phyloP scores from a whole-genome alignment of 192 early-diverging fungal species.

The Entomortierella parvispora region DNA sequence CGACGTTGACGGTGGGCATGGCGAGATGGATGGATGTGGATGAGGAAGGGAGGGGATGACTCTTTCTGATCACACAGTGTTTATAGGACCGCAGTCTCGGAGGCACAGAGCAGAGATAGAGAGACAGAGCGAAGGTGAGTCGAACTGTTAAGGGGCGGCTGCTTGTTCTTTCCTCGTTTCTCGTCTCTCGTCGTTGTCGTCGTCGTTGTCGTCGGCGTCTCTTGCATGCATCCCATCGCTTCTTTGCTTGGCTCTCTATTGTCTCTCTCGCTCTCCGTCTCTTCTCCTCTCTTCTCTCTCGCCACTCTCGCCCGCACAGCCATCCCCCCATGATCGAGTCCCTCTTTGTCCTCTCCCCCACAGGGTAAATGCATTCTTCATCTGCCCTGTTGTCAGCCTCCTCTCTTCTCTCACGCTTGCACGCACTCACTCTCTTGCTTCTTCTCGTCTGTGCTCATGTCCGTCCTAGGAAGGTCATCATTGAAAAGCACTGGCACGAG shows the following conservation, averaged over 20 bases:
- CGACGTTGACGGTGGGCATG: slow-evolving; percentile 98
- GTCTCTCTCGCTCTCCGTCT: too few species aligned
- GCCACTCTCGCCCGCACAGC: background rate
- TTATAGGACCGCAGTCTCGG: too few species aligned
- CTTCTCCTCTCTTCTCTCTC: too few species aligned
- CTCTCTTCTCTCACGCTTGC: background rate
- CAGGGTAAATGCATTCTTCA: slow-evolving; percentile 28
- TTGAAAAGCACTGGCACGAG: slow-evolving; percentile 90
- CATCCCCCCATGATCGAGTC: slow-evolving; percentile 39
- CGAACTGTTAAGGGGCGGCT: too few species aligned
- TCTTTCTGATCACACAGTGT: background rate
- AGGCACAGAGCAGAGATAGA: too few species aligned
- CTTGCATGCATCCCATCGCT: too few species aligned
- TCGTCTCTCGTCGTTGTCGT: too few species aligned
- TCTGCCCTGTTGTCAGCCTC: background rate
- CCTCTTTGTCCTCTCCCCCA: slow-evolving; percentile 46
- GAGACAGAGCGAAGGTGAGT: too few species aligned
- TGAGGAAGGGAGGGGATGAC: background rate
- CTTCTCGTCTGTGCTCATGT: background rate
- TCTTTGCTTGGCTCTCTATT: too few species aligned
- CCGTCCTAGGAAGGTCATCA: slow-evolving; percentile 78
- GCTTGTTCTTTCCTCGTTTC: too few species aligned
- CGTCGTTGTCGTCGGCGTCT: too few species aligned
- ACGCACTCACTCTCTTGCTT: background rate
- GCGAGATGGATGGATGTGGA: background rate